phyloP scores from a whole-genome alignment of 371 early-diverging fungal genomes.

The Modicella reniformis region DNA sequence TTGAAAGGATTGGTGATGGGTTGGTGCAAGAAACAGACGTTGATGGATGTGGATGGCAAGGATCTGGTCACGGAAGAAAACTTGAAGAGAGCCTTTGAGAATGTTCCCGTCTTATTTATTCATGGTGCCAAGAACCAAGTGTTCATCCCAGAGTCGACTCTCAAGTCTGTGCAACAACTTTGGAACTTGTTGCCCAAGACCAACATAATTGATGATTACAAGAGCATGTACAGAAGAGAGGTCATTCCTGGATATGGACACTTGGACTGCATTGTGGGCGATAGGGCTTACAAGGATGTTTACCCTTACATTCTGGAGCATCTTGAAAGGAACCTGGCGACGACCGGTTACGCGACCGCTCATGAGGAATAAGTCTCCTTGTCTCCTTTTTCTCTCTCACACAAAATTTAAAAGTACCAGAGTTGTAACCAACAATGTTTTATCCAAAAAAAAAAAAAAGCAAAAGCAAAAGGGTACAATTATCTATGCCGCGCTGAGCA shows the following conservation, averaged over 20 bases:
- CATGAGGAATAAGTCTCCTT: conserved; percentile 29
- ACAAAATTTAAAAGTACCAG: too few relatives aligned
- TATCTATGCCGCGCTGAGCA: conserved; percentile 20
- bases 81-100: conserved; percentile 35
- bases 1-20: conserved; percentile 32
- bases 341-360: conserved; percentile 31
- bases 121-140: conserved; percentile 53
- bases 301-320: conserved; percentile 42
- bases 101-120: conserved; percentile 43
- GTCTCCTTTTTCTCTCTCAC: too few relatives aligned
- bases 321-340: conserved; percentile 26
- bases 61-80: conserved; percentile 44
- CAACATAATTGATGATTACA: conserved; percentile 40
- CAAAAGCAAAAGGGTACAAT: background rate
- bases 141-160: conserved; percentile 35
- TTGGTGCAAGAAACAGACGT: conserved; percentile 44
- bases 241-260: conserved; percentile 48
- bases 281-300: conserved; percentile 48
- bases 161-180: conserved; percentile 41
- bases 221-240: conserved; percentile 41
- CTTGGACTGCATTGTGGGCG: conserved; percentile 51
- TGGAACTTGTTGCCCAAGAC: conserved; percentile 38
- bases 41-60: conserved; percentile 32
- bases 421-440: background rate
- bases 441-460: background rate